Evolutionary conservation across 495 filamentous ascomycete species (phyloP), one percentile per base, ranked within the genome.

Genomic region (Antarctomyces pellizariae): DNA sequence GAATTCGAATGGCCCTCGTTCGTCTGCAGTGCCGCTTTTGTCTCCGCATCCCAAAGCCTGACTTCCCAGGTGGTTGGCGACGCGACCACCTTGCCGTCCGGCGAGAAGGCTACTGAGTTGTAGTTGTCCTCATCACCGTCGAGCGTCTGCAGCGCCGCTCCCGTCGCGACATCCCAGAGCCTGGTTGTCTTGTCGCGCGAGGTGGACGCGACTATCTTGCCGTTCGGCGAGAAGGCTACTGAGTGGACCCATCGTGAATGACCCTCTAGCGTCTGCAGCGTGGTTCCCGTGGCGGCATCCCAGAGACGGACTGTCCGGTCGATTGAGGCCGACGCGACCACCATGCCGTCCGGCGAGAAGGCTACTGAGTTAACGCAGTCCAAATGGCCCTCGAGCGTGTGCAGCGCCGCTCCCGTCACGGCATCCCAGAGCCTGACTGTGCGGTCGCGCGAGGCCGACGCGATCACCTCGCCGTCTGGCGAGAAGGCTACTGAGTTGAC

Each of bases 121-220:
- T 33, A 22, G n/a, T 9, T n/a, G 1, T 1, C 17, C 5, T 18
- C 22, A 3, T 34, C 23, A 3, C 31, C 18, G 1, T 4, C 16
- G 17, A 22, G 11, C 19, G 7, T 7, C 19, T 22, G 19, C 19
- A 7, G 19, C 11, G 7, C 7, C 40, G 57, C 60, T 18, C 79
- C 82, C 3, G 75, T 77, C 5, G 46, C 34, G 2, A 72, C 67
- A 32, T 80, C 66, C 83, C 83, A 91, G 27, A 93, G 64, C 46
- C 77, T 84, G 36, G 79, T 61, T 2, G 73, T 76, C 20, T 61
- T 67, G 41, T 93, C 83, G 29, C 82, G 75, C 16, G 82, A 83
- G 29, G 67, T 70, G 34, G 74, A 82, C 3, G 82, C 82, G 36
- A 92, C 74, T 66, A 70, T 76, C 24, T 56, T 57, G 7, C 78